Evolutionary conservation across 192 early-diverging fungal genomes (phyloP).

Genomic region (Coemansia brasiliensis): DNA sequence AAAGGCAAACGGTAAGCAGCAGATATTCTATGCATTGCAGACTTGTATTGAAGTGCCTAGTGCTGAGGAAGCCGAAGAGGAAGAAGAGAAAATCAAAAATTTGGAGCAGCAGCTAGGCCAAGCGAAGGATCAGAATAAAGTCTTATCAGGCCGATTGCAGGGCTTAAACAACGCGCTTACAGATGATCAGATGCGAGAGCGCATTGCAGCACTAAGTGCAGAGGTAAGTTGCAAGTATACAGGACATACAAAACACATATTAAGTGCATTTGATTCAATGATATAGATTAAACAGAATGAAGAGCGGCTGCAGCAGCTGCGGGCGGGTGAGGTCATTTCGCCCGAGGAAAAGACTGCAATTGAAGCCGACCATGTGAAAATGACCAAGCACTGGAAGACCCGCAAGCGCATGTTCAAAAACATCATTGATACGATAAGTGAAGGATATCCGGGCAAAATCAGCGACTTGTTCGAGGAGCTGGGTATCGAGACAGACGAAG

Average conservation of each 20-base stretch:
- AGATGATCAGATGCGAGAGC: constrained; percentile 48
- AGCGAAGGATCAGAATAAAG: constrained; percentile 36
- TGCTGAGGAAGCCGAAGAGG: constrained; percentile 47
- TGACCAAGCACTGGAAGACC: constrained; percentile 58
- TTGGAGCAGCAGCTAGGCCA: constrained; percentile 21
- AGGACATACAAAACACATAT: background rate
- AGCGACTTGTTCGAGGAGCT: constrained; percentile 57
- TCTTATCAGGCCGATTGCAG: constrained; percentile 18
- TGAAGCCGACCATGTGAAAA: constrained; percentile 29
- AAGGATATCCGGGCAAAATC: constrained; percentile 57
- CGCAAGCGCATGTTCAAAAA: constrained; percentile 62
- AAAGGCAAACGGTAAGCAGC: constrained; percentile 49
- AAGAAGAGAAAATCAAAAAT: constrained; percentile 34
- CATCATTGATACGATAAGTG: constrained; percentile 53
- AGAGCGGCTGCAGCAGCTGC: constrained; percentile 30
- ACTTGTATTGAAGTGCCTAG: constrained; percentile 30
- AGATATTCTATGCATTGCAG: constrained; percentile 44
- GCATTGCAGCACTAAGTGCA: constrained; percentile 27
- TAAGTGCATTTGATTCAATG: too few species aligned
- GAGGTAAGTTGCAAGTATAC: constrained; percentile 14
- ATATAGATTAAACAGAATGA: constrained; percentile 31
- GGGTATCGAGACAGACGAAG: constrained; percentile 64
- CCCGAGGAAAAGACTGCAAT: constrained; percentile 38
- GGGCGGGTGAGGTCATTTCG: constrained; percentile 46
- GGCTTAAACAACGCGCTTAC: constrained; percentile 33